These are phyloP conservation scores for Colletotrichum costaricense DNA, from an alignment of 2,329 filamentous ascomycete species.

Conservation along the genomic window DNA sequence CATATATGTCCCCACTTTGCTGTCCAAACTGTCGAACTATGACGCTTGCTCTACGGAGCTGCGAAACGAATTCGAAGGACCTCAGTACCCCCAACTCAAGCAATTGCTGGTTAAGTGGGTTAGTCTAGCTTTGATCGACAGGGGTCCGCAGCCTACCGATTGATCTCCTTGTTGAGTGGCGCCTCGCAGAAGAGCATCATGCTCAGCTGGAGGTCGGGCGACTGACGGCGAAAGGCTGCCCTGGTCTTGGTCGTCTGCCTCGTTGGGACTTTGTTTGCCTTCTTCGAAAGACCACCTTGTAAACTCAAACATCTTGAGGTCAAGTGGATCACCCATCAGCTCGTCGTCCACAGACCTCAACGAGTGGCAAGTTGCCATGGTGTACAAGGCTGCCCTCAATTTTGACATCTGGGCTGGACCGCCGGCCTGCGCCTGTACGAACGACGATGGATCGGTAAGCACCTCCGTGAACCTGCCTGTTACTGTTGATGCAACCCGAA, in stretches of 20 bases:
- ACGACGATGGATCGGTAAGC: conserved; percentile 70
- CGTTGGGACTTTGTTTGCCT: conserved; percentile 75
- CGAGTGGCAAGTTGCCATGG: conserved; percentile 98
- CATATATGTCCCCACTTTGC: conserved; percentile 86
- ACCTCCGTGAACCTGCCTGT: conserved; percentile 78
- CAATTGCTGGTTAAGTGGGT: conserved; percentile 53
- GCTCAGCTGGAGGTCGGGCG: conserved; percentile 77
- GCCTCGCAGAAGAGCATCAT: conserved; percentile 39
- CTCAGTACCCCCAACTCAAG: conserved; percentile 92
- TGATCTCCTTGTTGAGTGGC: conserved; percentile 39
- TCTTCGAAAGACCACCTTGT: conserved; percentile 94
- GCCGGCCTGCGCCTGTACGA: conserved; percentile 54
- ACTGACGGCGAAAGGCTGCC: conserved; percentile 86
- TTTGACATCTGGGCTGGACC: conserved; percentile 17
- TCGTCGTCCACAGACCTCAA: conserved; percentile 88
- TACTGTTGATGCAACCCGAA: conserved; percentile 78
- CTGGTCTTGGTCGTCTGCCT: conserved; percentile 79
- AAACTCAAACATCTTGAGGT: conserved; percentile 99
- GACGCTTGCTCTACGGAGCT: conserved; percentile 91
- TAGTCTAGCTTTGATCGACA: conserved; percentile 21
- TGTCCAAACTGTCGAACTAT: conserved; percentile 90
- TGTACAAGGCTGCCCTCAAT: conserved; percentile 78
- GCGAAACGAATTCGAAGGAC: conserved; percentile 94
- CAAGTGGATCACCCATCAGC: conserved; percentile 91
- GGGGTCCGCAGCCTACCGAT: conserved; percentile 39